Evolutionary conservation across 371 early-diverging fungal species (phyloP), one percentile per base, ranked within the genome.

Genomic region (Batrachochytrium dendrobatidis): DNA sequence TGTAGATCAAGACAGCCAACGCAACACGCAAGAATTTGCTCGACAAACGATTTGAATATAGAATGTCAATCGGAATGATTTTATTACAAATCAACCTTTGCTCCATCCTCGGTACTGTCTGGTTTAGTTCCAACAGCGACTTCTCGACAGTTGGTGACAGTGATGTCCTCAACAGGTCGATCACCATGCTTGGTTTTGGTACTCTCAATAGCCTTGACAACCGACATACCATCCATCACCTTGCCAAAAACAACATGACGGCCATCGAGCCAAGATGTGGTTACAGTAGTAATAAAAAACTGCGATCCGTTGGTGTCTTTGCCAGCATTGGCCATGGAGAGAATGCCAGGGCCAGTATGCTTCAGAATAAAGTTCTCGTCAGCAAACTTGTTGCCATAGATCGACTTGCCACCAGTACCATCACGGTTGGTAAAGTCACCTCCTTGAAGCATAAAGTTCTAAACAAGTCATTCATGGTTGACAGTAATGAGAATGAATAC

Each of bases 261-360:
- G 50, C 84, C 86, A 74, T 93, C 87, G 56, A 92, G 63, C 77
- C 75, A 80, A 12, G 76, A 48, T 7, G 91, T 89, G 63, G 72
- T 70, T 57, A 82, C 83, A 45, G 91, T 88, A 26, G 92, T 92
- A 66, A 96, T 91, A 70, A 94, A 96, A 71, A 98, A 97, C 82
- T 99, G 99, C 55, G 94, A 92, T 25, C 98, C 98, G 70, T 99
- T 99, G 49, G 98, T 94, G 70, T 96, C 74, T 50, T 62, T 68
- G 22, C 75, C 75, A 34, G 72, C 64, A 53, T 71, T 99, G 68
- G 99, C 96, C 96, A 97, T 95, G 64, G 89, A 87, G 48, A 95
- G 68, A 51, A 87, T 57, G 64, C 90, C 89, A 52, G 81, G 76
- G 12, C 80, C 86, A 64, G 82, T 81, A 71, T 98, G 98, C 35